Base-by-base conservation (phyloP, 2,329 filamentous ascomycete genomes). In the Xylariaceae sp. region DNA sequence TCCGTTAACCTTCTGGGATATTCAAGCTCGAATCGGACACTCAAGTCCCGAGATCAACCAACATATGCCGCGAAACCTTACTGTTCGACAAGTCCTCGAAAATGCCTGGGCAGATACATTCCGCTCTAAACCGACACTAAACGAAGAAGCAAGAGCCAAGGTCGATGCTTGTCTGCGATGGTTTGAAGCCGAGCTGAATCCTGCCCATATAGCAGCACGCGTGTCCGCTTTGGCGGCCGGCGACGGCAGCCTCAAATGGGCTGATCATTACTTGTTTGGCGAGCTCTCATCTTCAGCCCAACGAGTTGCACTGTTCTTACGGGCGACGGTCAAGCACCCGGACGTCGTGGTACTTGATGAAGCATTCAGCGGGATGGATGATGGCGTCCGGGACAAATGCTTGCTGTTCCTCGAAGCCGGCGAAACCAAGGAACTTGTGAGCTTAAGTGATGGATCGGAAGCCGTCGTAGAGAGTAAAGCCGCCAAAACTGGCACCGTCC, bases 101-200 rank as follows among this genome's bases (percentile, higher is more conserved):
- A 90, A 83, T 34, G 88, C 90, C 0, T 97, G 88, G 83, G 83
- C 88, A 2, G 86, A 94, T 41, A 95, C 92, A 0, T 94, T 94
- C 50, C 71, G 84, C 12, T 73, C 80, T 1, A 78, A 73, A 45
- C 83, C 92, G 0, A 73, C 67, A 30, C 66, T 97, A 1, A 71
- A 78, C 26, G 57, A 66, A 1, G 63, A 73, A 8, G 76, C 78
- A 0, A 68, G 67, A 17, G 63, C 64, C 2, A 74, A 77, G 34
- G 78, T 95, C 0, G 78, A 86, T 33, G 77, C 81, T 0, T 76
- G 76, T 14, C 70, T 98, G 21, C 65, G 67, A 12, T 89, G 83
- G 78, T 98, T 97, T 59, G 77, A 81, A 47, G 60, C 70, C 0
- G 88, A 96, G 54, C 67, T 96, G n/a, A 78, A 83, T 46, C 83